A percentile compares a stretch with the other conserved stretches of the same genome.
phyloP scores from a whole-genome alignment of 176 grass and related monocot genomes.

The Poa pratensis region DNA sequence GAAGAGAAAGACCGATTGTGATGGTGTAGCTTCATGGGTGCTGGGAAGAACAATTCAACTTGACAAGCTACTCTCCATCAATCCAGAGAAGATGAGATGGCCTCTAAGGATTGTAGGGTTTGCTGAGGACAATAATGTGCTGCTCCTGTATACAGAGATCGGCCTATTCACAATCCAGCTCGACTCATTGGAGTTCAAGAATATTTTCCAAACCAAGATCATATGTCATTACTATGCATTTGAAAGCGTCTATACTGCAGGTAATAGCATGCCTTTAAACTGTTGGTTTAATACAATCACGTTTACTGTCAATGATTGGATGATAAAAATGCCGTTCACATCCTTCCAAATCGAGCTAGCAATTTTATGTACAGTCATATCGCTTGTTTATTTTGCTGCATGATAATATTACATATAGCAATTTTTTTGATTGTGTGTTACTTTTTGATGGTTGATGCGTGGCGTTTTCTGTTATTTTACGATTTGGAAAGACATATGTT shows the following conservation, averaged over 20 bases:
- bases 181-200: not conserved
- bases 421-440: not conserved
- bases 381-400: not conserved
- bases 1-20: not conserved
- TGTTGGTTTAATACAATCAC: not conserved
- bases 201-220: not conserved
- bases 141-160: not conserved
- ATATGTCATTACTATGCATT: not conserved
- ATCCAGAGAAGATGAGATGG: not conserved
- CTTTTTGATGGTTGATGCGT: not conserved
- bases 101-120: not conserved
- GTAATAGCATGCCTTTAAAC: not conserved
- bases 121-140: conserved; percentile 1
- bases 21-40: not conserved
- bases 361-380: not conserved
- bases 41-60: not conserved
- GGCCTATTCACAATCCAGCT: not conserved
- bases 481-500: not conserved
- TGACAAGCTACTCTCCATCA: not conserved
- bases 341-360: not conserved
- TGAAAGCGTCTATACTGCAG: not conserved
- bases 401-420: not conserved
- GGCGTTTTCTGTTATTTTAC: not conserved
- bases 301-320: not conserved
- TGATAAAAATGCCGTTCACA: not conserved